Percentiles rank a stretch among this genome's conserved stretches.
phyloP scores from a whole-genome alignment of 1,284 basidiomycete species.

The Ceratobasidium sp. region DNA sequence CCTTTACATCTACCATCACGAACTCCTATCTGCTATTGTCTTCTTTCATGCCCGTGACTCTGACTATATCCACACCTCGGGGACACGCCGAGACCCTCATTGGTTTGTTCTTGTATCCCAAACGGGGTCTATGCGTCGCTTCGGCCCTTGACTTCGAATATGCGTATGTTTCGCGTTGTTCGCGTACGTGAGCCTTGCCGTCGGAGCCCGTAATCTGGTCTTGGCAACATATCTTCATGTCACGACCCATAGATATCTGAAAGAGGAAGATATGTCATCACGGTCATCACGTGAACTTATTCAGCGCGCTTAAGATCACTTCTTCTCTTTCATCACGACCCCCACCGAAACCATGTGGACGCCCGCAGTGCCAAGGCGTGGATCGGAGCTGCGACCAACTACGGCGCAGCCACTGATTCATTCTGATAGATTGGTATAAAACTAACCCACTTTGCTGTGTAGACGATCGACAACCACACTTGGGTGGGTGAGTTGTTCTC shows the following conservation, averaged over 20 bases:
- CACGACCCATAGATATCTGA: background rate
- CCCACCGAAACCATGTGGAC: background rate
- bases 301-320: no score
- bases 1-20: background rate
- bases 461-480: background rate
- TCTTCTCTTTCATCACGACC: background rate
- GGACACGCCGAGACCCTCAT: no score
- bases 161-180: background rate
- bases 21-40: no score
- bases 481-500: no score
- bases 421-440: background rate
- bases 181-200: background rate
- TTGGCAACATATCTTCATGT: background rate
- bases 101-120: no score
- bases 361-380: background rate
- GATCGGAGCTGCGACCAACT: slow-evolving; percentile 16
- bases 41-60: no score
- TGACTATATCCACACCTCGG: no score
- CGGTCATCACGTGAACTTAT: no score
- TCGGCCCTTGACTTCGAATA: background rate
- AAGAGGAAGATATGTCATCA: background rate
- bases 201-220: background rate
- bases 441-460: background rate
- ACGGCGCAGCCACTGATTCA: slow-evolving; percentile 27
- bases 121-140: no score